phyloP scores from a whole-genome alignment of 768 basidiomycete species.

The Trametes maxima region DNA sequence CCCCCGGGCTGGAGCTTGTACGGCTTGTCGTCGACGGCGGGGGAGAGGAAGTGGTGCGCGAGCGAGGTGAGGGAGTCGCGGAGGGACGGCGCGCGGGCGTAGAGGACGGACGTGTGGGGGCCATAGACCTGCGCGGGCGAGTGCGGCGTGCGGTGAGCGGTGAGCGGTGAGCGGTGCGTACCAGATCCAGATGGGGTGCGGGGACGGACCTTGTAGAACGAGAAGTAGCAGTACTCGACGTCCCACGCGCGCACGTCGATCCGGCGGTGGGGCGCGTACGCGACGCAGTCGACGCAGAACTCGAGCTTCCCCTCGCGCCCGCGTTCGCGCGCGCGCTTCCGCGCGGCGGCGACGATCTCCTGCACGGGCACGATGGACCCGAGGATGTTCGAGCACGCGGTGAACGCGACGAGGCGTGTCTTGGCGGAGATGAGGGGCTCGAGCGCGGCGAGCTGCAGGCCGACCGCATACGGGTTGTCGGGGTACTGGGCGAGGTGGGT shows the following conservation, averaged over 20 bases:
- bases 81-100: conserved; percentile 55
- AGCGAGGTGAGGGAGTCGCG: conserved; percentile 55
- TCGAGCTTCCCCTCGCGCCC: conserved; percentile 60
- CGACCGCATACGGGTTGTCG: conserved; percentile 68
- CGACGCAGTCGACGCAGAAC: conserved; percentile 75
- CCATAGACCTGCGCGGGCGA: conserved; percentile 69
- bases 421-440: conserved; percentile 61
- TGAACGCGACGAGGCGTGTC: conserved; percentile 74
- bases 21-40: conserved; percentile 40
- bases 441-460: conserved; percentile 54
- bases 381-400: conserved; percentile 76
- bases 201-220: conserved; percentile 72
- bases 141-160: too few species aligned
- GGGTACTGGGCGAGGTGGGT: conserved; percentile 38
- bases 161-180: background rate
- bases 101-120: conserved; percentile 68
- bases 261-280: conserved; percentile 71
- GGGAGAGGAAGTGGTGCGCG: conserved; percentile 67
- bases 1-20: conserved; percentile 77
- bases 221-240: conserved; percentile 70
- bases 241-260: conserved; percentile 81
- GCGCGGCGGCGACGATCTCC: conserved; percentile 52
- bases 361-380: conserved; percentile 67
- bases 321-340: conserved; percentile 50
- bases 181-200: conserved; percentile 27